Conservation (phyloP, 768 basidiomycete species). For the Tephrocybe sp. region DNA sequence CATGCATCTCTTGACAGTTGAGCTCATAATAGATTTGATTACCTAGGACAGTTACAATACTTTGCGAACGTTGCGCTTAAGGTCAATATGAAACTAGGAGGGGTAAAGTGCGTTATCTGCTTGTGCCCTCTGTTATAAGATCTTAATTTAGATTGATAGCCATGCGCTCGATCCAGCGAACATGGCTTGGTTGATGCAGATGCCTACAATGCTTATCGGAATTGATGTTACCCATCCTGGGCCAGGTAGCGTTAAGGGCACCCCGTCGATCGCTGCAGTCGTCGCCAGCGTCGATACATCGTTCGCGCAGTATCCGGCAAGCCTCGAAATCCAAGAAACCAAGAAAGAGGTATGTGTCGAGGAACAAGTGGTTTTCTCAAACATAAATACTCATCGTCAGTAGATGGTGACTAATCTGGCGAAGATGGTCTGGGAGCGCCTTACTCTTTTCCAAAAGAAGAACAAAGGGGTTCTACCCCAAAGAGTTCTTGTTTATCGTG, state of each 20-base stretch:
- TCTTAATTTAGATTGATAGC: slow-evolving; percentile 22
- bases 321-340: slow-evolving; percentile 68
- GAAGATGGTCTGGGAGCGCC: slow-evolving; percentile 66
- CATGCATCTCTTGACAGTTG: too few species aligned
- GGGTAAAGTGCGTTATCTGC: slow-evolving; percentile 56
- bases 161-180: slow-evolving; percentile 48
- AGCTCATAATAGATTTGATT: too few species aligned
- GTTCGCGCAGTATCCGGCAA: slow-evolving; percentile 74
- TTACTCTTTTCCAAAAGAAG: slow-evolving; percentile 47
- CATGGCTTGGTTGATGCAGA: slow-evolving; percentile 58
- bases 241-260: slow-evolving; percentile 68
- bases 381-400: too few species aligned
- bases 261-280: slow-evolving; percentile 84
- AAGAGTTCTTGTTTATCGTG: slow-evolving; percentile 73
- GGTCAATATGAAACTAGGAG: slow-evolving; percentile 82
- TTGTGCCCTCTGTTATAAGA: neutral
- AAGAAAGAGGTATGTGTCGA: slow-evolving; percentile 71
- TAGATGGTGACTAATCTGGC: slow-evolving; percentile 76
- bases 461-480: slow-evolving; percentile 54
- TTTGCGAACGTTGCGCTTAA: slow-evolving; percentile 84
- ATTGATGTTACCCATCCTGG: slow-evolving; percentile 85
- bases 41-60: slow-evolving; percentile 63
- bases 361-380: too few species aligned
- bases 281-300: slow-evolving; percentile 69
- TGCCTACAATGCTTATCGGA: slow-evolving; percentile 78